phyloP scores from a whole-genome alignment of 1,284 basidiomycete species.

The Melampsora abietis-canadensis region DNA sequence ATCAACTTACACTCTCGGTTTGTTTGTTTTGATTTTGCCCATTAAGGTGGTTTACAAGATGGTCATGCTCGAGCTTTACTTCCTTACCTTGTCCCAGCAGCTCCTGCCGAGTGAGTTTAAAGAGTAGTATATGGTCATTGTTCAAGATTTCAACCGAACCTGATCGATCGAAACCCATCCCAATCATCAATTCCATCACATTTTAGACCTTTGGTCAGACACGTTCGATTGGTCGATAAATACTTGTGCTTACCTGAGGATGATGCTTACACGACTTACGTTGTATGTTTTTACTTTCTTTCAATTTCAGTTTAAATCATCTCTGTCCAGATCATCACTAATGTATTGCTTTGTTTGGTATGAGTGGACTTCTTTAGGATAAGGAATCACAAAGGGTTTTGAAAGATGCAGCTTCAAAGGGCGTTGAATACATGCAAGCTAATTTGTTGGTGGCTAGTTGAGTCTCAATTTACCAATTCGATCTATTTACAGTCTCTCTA shows the following conservation, averaged over 20 bases:
- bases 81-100: constrained; percentile 35
- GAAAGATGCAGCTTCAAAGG: constrained; percentile 41
- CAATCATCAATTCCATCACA: not conserved
- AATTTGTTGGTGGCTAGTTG: constrained; percentile 43
- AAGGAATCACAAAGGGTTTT: constrained; percentile 44
- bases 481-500: not conserved
- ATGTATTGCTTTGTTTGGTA: not conserved
- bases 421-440: constrained; percentile 47
- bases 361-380: constrained; percentile 16
- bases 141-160: not conserved
- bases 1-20: constrained; percentile 15
- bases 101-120: constrained; percentile 31
- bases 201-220: constrained; percentile 35
- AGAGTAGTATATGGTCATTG: not conserved
- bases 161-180: not conserved
- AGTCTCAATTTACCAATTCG: not conserved
- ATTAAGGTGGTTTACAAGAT: constrained; percentile 40
- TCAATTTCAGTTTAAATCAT: not conserved
- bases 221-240: constrained; percentile 43
- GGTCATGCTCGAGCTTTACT: constrained; percentile 41
- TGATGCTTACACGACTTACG: constrained; percentile 44
- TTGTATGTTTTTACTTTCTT: constrained; percentile 1
- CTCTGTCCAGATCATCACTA: not conserved
- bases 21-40: not conserved
- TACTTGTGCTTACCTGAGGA: constrained; percentile 43